Evolutionary conservation across 2,329 filamentous ascomycete species (phyloP), one percentile per base, ranked within the genome.

Genomic region (Clarireedia homoeocarpa): DNA sequence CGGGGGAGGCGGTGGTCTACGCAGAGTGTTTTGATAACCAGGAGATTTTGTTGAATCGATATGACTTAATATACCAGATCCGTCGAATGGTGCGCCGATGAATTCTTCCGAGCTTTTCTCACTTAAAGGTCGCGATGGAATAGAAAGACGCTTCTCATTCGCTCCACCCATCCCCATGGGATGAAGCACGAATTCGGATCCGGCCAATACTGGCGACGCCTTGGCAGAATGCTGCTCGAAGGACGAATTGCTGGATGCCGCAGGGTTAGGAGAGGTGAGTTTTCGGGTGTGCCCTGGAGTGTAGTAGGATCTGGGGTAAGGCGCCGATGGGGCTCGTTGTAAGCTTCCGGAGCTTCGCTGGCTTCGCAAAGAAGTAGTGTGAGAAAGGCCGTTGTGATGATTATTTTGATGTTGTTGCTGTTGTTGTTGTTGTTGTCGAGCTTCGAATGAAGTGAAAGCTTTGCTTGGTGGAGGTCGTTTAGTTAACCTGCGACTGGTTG

Each of bases 11-110:
- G 74, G 73, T 50, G 72, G 71, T 62, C 71, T 70, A 55, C 69
- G 68, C 53, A 69, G 64, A 52, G 68, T 67, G 55, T 69, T 69
- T 46, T 70, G 69, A 61, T 66, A 67, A 24, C 64, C 62, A 2
- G 66, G 60, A 10, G 66, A 64, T 45, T 66, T 69, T n/a, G 67
- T 62, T 14, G 67, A 77, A 65, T 84, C 80, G 66, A 85, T 75
- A 63, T 80, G 80, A 69, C 76, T 79, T 65, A 85, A 73, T 63
- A 85, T 83, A 62, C 78, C 77, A 56, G 75, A 78, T 64, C 80
- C 77, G 79, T 85, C 82, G 70, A 85, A 85, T 45, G 82, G 82
- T 61, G 81, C 80, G 65, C 82, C 82, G 71, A 85, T 76, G 58
- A 85, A 73, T 62, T 85, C 82, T 70, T 83, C 80, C 55, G 79